These are phyloP conservation scores for Linnemannia zychae DNA, from an alignment of 192 early-diverging fungal genomes.

Conservation along the genomic window DNA sequence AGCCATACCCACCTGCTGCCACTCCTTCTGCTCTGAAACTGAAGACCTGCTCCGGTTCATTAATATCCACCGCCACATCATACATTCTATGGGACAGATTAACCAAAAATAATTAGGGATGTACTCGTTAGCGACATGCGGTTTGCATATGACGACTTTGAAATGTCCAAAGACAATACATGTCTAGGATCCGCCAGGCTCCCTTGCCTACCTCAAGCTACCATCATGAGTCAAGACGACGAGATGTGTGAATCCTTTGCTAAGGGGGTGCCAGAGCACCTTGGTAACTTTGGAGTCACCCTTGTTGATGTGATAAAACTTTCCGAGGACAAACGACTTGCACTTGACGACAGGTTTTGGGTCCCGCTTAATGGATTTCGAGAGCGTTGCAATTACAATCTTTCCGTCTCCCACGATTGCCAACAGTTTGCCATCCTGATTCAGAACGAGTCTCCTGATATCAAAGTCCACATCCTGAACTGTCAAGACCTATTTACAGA, in stretches of 20 bases:
- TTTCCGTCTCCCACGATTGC: slow-evolving; percentile 71
- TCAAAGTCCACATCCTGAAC: slow-evolving; percentile 67
- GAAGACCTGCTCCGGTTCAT: slow-evolving; percentile 78
- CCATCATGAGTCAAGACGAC: slow-evolving; percentile 77
- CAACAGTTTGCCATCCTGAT: slow-evolving; percentile 71
- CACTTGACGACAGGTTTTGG: slow-evolving; percentile 29
- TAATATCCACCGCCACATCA: slow-evolving; percentile 70
- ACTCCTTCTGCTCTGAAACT: slow-evolving; percentile 56
- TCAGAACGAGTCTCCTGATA: slow-evolving; percentile 67
- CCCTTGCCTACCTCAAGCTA: slow-evolving; percentile 61
- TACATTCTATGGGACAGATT: slow-evolving; percentile 79
- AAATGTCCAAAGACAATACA: neutral
- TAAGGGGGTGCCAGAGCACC: slow-evolving; percentile 86
- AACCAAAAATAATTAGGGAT: neutral
- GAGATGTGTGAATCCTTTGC: slow-evolving; percentile 75
- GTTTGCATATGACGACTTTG: neutral
- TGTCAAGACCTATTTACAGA: slow-evolving; percentile 51
- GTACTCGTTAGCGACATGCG: neutral
- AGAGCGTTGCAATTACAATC: slow-evolving; percentile 67
- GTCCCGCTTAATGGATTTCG: slow-evolving; percentile 43
- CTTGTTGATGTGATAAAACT: slow-evolving; percentile 49
- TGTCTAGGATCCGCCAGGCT: neutral
- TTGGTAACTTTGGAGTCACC: slow-evolving; percentile 69
- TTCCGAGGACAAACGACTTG: slow-evolving; percentile 53
- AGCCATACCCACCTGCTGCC: slow-evolving; percentile 52